These are phyloP conservation scores for Botrytis pseudocinerea DNA, from an alignment of 2,329 filamentous ascomycete species.

Conservation along the genomic window DNA sequence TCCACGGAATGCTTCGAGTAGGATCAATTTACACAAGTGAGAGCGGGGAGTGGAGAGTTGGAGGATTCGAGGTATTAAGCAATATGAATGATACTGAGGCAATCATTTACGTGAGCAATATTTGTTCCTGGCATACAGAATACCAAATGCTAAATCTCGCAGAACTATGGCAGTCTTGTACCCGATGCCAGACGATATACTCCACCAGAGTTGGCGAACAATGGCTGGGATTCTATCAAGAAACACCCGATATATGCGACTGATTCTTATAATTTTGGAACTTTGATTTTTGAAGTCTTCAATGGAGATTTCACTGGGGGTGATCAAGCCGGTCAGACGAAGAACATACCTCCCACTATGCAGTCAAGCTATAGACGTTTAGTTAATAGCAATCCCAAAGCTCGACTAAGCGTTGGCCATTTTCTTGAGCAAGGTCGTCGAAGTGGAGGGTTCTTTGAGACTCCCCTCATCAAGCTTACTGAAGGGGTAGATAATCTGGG, in stretches of 20 bases:
- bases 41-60: constrained; percentile 96
- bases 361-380: constrained; percentile 88
- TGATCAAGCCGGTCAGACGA: constrained; percentile 83
- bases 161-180: constrained; percentile 84
- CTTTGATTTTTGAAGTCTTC: constrained; percentile 85
- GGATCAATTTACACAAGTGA: constrained; percentile 91
- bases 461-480: constrained; percentile 84
- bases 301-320: constrained; percentile 76
- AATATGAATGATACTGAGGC: constrained; percentile 96
- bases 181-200: constrained; percentile 84
- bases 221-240: constrained; percentile 91
- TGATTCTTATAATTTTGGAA: constrained; percentile 85
- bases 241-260: constrained; percentile 76
- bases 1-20: constrained; percentile 83
- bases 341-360: constrained; percentile 83
- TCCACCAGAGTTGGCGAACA: constrained; percentile 80
- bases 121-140: neutral
- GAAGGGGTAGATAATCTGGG: constrained; percentile 92
- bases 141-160: constrained; percentile 18
- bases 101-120: constrained; percentile 69
- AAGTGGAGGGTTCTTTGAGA: constrained; percentile 86
- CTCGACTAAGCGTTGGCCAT: constrained; percentile 77
- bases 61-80: constrained; percentile 89
- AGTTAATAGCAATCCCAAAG: constrained; percentile 84
- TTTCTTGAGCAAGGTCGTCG: constrained; percentile 89